Percentiles rank a stretch among this genome's conserved stretches.
Evolutionary conservation across 106 monocot species (phyloP).

Genomic region (Narthecium ossifragum): DNA sequence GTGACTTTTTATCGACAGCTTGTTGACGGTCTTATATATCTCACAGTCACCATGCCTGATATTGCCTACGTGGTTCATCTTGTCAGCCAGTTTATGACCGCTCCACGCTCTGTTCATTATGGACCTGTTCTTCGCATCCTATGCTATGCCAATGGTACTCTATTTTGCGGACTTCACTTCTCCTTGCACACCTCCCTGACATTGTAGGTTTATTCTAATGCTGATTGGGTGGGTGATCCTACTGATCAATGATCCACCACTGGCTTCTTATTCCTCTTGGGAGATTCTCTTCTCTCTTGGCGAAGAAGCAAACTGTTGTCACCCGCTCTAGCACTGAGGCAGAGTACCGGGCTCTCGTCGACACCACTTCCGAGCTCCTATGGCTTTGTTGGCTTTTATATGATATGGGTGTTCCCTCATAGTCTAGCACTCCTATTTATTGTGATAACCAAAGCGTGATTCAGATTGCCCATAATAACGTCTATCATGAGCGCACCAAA

Average conservation of each 20-base stretch:
- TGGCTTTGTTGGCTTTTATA: too few relatives aligned
- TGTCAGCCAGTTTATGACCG: slow-evolving; percentile 1
- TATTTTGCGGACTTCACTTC: neutral
- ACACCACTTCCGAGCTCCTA: too few relatives aligned
- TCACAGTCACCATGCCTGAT: neutral
- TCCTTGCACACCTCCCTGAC: neutral
- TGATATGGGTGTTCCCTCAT: too few relatives aligned
- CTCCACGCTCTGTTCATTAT: neutral
- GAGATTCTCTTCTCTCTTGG: slow-evolving; percentile 3
- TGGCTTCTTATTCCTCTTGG: neutral
- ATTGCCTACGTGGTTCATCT: slow-evolving; percentile 1
- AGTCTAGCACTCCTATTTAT: too few relatives aligned
- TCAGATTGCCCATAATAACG: too few relatives aligned
- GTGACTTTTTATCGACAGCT: neutral
- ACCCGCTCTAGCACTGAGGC: too few relatives aligned
- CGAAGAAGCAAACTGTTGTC: neutral
- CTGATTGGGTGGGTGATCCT: slow-evolving; percentile 1
- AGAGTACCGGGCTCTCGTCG: too few relatives aligned
- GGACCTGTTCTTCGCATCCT: neutral
- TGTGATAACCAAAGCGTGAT: too few relatives aligned
- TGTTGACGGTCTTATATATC: neutral
- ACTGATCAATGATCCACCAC: slow-evolving; percentile 1
- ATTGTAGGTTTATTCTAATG: neutral
- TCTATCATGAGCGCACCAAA: too few relatives aligned
- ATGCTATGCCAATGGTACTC: neutral